Evolutionary conservation across 1,139 yeast species (phyloP).

Genomic region (Lipomyces yarrowii): DNA sequence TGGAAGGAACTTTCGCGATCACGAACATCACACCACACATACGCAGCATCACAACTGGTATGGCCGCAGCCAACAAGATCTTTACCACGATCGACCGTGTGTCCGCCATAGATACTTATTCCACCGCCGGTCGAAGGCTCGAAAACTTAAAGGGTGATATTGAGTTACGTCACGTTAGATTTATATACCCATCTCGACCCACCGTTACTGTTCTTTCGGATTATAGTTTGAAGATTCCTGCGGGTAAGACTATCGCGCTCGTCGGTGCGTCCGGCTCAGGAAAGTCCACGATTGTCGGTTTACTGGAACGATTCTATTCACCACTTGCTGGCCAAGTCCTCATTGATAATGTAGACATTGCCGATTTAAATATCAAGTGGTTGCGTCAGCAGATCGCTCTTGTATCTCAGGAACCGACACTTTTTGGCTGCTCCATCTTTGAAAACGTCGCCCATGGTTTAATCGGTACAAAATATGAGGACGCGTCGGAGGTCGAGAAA

Average conservation of each 20-base stretch:
- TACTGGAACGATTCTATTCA: conserved; percentile 57
- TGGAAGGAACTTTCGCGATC: conserved; percentile 39
- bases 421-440: conserved; percentile 66
- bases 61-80: conserved; percentile 47
- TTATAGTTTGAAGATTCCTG: conserved; percentile 52
- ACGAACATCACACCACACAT: conserved; percentile 48
- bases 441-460: conserved; percentile 70
- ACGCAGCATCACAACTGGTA: conserved; percentile 45
- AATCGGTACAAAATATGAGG: conserved; percentile 38
- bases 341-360: conserved; percentile 51
- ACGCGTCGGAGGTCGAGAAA: conserved; percentile 47
- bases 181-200: conserved; percentile 88
- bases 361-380: conserved; percentile 50
- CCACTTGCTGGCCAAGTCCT: conserved; percentile 45
- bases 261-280: conserved; percentile 83
- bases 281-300: conserved; percentile 64
- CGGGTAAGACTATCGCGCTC: conserved; percentile 59
- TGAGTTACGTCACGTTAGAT: conserved; percentile 64
- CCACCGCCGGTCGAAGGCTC: conserved; percentile 43
- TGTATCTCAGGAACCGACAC: conserved; percentile 71
- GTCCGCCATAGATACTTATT: conserved; percentile 44
- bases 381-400: conserved; percentile 57
- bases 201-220: conserved; percentile 66
- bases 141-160: conserved; percentile 54
- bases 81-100: conserved; percentile 48